Conservation (phyloP, 805 yeast genomes). For the Saccharomycopsis malanga region DNA sequence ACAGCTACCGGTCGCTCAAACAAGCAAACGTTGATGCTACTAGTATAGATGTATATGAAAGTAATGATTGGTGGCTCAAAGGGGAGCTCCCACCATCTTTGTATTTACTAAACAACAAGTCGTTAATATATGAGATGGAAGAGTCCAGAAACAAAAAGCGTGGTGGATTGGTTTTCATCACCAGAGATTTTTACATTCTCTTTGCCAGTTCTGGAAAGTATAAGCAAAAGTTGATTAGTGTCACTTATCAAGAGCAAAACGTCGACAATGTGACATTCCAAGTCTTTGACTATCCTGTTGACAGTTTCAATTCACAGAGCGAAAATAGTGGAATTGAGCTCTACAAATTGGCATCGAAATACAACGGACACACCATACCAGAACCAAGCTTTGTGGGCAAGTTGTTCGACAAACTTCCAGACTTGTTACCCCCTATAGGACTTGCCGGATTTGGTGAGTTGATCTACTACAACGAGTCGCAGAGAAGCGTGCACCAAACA, state of each 20-base stretch:
- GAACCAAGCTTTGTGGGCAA: conserved; percentile 28
- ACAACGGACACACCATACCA: conserved; percentile 25
- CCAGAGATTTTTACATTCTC: conserved; percentile 13
- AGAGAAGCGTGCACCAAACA: conserved; percentile 27
- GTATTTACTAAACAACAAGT: conserved; percentile 34
- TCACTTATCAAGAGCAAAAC: conserved; percentile 46
- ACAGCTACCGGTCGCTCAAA: too few relatives aligned
- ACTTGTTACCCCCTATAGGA: conserved; percentile 49
- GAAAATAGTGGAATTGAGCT: conserved; percentile 45
- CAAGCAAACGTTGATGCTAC: not conserved
- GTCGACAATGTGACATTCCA: conserved; percentile 36
- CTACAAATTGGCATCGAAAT: conserved; percentile 36
- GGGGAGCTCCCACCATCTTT: conserved; percentile 51
- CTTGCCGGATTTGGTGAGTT: conserved; percentile 66
- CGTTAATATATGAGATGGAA: conserved; percentile 49
- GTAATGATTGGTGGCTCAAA: conserved; percentile 60
- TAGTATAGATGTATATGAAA: conserved; percentile 28
- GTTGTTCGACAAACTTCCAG: conserved; percentile 34
- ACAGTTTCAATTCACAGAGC: not conserved
- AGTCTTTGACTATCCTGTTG: not conserved
- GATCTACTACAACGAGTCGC: conserved; percentile 48
- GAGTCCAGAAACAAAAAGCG: conserved; percentile 2
- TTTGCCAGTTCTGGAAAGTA: not conserved
- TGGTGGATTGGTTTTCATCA: not conserved
- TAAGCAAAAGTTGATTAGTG: conserved; percentile 35